A percentile compares a stretch with the other conserved stretches of the same genome.
These are phyloP conservation scores for Blastosporella zonata DNA, from an alignment of 1,284 basidiomycete species.

Conservation along the genomic window DNA sequence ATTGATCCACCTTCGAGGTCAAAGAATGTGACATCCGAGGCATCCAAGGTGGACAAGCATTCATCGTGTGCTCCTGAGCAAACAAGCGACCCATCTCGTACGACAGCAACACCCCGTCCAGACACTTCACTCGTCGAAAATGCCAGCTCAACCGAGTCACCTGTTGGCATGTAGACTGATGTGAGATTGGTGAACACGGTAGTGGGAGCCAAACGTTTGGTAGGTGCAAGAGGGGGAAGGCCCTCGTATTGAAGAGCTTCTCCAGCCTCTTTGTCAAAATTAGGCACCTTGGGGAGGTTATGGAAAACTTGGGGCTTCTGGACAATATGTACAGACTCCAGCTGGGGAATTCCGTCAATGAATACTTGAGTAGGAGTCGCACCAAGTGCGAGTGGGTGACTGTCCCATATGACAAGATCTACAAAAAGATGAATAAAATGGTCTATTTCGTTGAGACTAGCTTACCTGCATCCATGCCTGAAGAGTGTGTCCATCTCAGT, in stretches of 20 bases:
- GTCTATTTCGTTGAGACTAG: conserved; percentile 36
- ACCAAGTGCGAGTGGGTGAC: conserved; percentile 76
- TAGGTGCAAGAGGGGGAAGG: conserved; percentile 55
- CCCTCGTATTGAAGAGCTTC: conserved; percentile 58
- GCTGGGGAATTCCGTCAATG: conserved; percentile 66
- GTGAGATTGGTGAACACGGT: conserved; percentile 48
- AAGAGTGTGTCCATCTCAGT: neutral
- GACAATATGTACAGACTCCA: conserved; percentile 38
- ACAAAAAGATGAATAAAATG: conserved; percentile 6
- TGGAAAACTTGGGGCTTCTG: conserved; percentile 51
- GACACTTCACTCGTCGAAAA: conserved; percentile 21
- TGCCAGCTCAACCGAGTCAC: conserved; percentile 25
- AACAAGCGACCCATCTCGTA: conserved; percentile 39
- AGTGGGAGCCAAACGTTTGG: conserved; percentile 21
- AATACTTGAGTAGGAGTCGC: conserved; percentile 70
- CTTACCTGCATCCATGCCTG: conserved; percentile 44
- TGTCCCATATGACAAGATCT: conserved; percentile 91
- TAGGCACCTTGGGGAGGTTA: conserved; percentile 51
- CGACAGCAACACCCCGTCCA: conserved; percentile 32
- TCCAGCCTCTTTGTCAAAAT: conserved; percentile 58
- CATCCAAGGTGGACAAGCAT: conserved; percentile 23
- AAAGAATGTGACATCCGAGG: conserved; percentile 25
- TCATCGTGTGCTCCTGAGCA: conserved; percentile 37
- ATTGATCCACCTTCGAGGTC: conserved; percentile 48
- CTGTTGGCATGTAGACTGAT: conserved; percentile 29